Percentiles rank a stretch among this genome's conserved stretches.
These are phyloP conservation scores for Perkinsus marinus DNA, from an alignment of 169 alveolate genomes.

Conservation along the genomic window DNA sequence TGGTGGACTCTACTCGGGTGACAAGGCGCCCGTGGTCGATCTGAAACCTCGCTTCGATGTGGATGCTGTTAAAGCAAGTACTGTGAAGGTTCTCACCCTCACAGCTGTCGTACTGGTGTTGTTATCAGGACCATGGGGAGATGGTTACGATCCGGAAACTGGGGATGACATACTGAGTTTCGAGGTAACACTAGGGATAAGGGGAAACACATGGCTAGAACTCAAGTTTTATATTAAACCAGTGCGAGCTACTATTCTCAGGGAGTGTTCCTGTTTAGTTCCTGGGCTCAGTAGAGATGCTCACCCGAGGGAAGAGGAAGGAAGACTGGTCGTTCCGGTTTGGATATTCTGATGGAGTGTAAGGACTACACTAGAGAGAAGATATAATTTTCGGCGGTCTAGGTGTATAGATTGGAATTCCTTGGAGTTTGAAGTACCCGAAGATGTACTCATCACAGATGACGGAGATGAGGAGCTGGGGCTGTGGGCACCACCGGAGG, in stretches of 20 bases:
- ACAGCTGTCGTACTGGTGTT: background rate
- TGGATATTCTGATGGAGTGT: background rate
- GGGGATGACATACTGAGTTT: background rate
- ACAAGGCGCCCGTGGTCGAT: background rate
- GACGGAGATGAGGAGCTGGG: background rate
- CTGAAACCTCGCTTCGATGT: background rate
- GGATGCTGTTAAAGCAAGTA: background rate
- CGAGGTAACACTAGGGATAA: too few species aligned
- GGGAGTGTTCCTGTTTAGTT: background rate
- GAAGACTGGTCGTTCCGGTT: background rate
- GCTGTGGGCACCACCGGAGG: background rate
- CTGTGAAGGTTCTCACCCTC: background rate
- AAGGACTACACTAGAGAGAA: background rate
- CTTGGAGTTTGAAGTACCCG: background rate
- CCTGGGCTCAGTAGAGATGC: background rate
- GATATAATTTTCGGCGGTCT: background rate
- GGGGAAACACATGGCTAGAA: too few species aligned
- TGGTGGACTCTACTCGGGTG: background rate
- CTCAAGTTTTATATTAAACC: too few species aligned
- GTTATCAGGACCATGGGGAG: background rate
- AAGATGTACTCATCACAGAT: background rate
- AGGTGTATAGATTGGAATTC: background rate
- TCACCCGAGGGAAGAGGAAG: background rate
- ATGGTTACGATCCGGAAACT: background rate
- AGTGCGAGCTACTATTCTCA: too few species aligned